Conservation (phyloP, 78 protist species). For the Monocercomonoides exilis region DNA sequence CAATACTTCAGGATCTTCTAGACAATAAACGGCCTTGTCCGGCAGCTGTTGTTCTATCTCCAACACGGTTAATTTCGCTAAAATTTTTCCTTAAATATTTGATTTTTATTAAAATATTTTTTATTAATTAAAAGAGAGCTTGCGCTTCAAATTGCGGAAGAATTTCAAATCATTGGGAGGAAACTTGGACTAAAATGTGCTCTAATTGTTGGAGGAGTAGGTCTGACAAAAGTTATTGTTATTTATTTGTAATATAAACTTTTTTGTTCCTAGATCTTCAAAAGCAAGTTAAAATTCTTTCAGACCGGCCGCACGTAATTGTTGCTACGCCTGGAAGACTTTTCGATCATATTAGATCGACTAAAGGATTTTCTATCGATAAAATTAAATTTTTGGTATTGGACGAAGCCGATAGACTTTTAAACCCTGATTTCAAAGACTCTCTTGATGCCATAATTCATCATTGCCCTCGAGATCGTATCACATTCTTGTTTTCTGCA, state of each 20-base stretch:
- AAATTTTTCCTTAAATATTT: not conserved
- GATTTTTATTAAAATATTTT: not conserved
- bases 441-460: conserved; percentile 58
- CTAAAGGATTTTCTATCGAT: conserved; percentile 79
- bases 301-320: conserved; percentile 85
- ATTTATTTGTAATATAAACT: not conserved
- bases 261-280: conserved; percentile 20
- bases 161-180: conserved; percentile 79
- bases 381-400: conserved; percentile 61
- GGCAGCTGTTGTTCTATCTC: conserved; percentile 59
- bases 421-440: conserved; percentile 83
- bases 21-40: conserved; percentile 33
- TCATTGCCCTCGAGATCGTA: conserved; percentile 55
- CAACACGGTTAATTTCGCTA: conserved; percentile 68
- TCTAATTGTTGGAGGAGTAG: conserved; percentile 70
- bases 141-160: conserved; percentile 83
- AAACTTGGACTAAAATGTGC: conserved; percentile 54
- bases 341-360: conserved; percentile 74
- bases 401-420: conserved; percentile 95
- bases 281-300: conserved; percentile 64
- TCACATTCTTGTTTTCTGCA: conserved; percentile 85
- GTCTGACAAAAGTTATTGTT: conserved; percentile 2
- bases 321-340: conserved; percentile 96
- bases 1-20: conserved; percentile 67
- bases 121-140: conserved; percentile 63